These are phyloP conservation scores for Dictyostelium citrinum DNA, from an alignment of 78 protist species.

Conservation along the genomic window DNA sequence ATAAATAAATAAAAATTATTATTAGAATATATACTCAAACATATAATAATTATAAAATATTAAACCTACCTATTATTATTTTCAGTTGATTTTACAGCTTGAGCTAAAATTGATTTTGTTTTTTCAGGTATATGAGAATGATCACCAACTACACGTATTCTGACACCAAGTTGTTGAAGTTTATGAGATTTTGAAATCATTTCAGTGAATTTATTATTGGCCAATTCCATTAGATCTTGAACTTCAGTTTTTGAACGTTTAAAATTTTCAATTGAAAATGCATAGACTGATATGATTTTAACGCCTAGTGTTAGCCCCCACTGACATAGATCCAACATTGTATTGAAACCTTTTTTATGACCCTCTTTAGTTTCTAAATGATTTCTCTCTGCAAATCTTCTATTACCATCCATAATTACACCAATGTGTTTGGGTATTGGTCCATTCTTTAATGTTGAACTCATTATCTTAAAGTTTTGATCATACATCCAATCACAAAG, in stretches of 20 bases:
- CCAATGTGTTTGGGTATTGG: constrained; percentile 92
- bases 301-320: constrained; percentile 91
- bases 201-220: constrained; percentile 63
- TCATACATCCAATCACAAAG: constrained; percentile 23
- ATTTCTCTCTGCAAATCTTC: constrained; percentile 80
- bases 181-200: constrained; percentile 29
- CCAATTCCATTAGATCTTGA: constrained; percentile 85
- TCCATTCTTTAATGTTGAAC: constrained; percentile 61
- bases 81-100: constrained; percentile 56
- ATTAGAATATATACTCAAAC: not conserved
- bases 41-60: too few relatives aligned
- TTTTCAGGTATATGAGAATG: constrained; percentile 33
- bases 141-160: constrained; percentile 88
- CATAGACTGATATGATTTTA: constrained; percentile 89
- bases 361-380: constrained; percentile 50
- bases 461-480: constrained; percentile 13
- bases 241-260: constrained; percentile 89
- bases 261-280: constrained; percentile 94
- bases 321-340: constrained; percentile 75
- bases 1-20: not conserved
- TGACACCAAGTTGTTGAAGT: constrained; percentile 47
- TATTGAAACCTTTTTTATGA: constrained; percentile 83
- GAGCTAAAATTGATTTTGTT: constrained; percentile 15
- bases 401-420: constrained; percentile 96
- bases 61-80: too few relatives aligned